Conservation (phyloP, 2,329 filamentous ascomycete genomes). For the Catunica adiposa region DNA sequence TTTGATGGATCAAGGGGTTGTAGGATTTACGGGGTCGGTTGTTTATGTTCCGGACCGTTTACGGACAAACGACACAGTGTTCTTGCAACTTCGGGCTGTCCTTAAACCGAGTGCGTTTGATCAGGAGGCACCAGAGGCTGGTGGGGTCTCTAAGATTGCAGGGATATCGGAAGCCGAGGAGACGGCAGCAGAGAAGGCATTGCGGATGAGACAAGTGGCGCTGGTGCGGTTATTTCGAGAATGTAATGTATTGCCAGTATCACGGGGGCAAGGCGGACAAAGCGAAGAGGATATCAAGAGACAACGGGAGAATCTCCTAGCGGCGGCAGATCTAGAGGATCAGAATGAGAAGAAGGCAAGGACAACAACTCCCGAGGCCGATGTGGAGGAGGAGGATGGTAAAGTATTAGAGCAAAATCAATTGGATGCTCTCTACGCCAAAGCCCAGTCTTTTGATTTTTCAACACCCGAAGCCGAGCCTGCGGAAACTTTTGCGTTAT, state of each 20-base stretch:
- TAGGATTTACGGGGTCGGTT: constrained; percentile 70
- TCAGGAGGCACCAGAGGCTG: neutral
- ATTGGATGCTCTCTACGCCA: constrained; percentile 82
- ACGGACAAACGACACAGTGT: constrained; percentile 85
- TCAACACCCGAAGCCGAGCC: constrained; percentile 76
- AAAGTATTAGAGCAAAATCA: constrained; percentile 90
- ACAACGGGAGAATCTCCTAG: constrained; percentile 66
- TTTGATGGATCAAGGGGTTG: constrained; percentile 77
- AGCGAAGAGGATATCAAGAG: constrained; percentile 35
- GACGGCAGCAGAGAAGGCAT: constrained; percentile 64
- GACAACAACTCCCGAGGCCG: neutral
- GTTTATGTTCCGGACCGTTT: constrained; percentile 77
- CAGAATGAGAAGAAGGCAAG: constrained; percentile 29
- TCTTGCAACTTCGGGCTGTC: constrained; percentile 68
- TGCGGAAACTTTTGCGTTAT: constrained; percentile 63
- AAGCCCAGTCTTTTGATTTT: constrained; percentile 94
- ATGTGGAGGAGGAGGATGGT: constrained; percentile 53
- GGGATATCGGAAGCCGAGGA: constrained; percentile 62
- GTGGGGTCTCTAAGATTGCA: neutral
- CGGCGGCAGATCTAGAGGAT: constrained; percentile 78
- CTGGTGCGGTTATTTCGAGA: constrained; percentile 81
- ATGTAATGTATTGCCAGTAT: constrained; percentile 62
- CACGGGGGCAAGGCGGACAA: constrained; percentile 48
- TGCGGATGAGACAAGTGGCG: constrained; percentile 71
- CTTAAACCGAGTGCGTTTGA: constrained; percentile 45